Evolutionary conservation across 148 eudicot genomes (phyloP).

Genomic region (Rhododendron mucronatum): DNA sequence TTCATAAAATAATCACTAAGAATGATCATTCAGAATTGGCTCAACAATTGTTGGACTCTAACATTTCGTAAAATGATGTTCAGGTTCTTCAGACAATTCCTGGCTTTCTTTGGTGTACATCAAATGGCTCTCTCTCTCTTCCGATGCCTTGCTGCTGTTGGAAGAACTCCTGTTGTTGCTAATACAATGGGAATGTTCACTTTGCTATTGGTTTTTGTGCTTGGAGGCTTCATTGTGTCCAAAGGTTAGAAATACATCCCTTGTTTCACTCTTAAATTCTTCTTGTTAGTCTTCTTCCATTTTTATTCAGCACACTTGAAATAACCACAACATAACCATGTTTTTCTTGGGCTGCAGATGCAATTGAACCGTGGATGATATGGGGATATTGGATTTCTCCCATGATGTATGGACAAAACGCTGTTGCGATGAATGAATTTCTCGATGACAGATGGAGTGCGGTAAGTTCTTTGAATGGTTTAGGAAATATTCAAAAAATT

Average conservation of each 20-base stretch:
- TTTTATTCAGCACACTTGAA: neutral
- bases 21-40: neutral
- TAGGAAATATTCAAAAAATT: neutral
- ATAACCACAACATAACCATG: neutral
- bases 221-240: constrained; percentile 17
- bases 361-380: constrained; percentile 32
- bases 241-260: constrained; percentile 16
- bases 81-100: constrained; percentile 12
- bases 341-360: constrained; percentile 14
- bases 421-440: constrained; percentile 32
- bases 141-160: neutral
- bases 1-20: too few relatives aligned
- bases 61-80: neutral
- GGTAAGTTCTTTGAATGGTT: constrained; percentile 18
- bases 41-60: neutral
- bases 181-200: neutral
- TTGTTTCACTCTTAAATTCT: neutral
- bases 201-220: constrained; percentile 9
- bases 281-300: neutral
- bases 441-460: constrained; percentile 34
- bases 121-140: constrained; percentile 15
- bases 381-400: constrained; percentile 43
- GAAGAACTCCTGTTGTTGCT: constrained; percentile 9
- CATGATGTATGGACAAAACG: constrained; percentile 46
- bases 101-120: constrained; percentile 7